Evolutionary conservation across 108 stramenopile genomes (phyloP).

Genomic region (Cyclostephanos tholiformis): DNA sequence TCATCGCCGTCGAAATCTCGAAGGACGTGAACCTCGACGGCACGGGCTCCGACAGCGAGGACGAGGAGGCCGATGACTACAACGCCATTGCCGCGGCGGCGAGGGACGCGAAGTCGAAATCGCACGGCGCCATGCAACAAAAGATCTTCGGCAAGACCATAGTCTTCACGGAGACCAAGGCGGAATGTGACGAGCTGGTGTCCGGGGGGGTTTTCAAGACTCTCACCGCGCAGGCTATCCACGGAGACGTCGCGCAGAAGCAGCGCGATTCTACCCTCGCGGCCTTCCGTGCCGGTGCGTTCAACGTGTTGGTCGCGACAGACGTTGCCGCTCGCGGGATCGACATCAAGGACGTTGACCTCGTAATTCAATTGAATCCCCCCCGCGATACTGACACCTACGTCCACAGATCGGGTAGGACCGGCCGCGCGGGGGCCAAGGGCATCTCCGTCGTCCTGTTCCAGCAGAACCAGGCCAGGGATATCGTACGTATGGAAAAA

Average conservation of each 20-base stretch:
- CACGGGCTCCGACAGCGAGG: constrained; percentile 24
- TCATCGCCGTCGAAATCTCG: constrained; percentile 92
- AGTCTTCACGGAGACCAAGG: constrained; percentile 97
- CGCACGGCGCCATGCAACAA: constrained; percentile 77
- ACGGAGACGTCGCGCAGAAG: constrained; percentile 99
- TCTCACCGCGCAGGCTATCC: constrained; percentile 91
- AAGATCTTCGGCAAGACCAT: constrained; percentile 97
- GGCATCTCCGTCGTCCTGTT: constrained; percentile 97
- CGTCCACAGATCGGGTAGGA: constrained; percentile 98
- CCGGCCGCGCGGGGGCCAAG: constrained; percentile 96
- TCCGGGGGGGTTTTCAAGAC: constrained; percentile 89
- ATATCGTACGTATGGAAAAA: constrained; percentile 93
- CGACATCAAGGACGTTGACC: constrained; percentile 97
- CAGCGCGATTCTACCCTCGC: constrained; percentile 96
- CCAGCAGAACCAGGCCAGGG: constrained; percentile 73
- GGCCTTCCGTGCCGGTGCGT: constrained; percentile 92
- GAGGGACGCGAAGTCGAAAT: constrained; percentile 63
- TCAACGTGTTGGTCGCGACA: constrained; percentile 98
- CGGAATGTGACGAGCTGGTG: constrained; percentile 90
- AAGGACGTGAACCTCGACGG: constrained; percentile 62
- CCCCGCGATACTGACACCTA: constrained; percentile 94
- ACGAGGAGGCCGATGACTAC: constrained; percentile 63
- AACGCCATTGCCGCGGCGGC: constrained; percentile 92
- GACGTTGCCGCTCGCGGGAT: constrained; percentile 99
- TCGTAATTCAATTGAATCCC: constrained; percentile 94